Evolutionary conservation across 2,329 filamentous ascomycete genomes (phyloP), one percentile per base, ranked within the genome.

Genomic region (Paraconiothyrium brasiliense): DNA sequence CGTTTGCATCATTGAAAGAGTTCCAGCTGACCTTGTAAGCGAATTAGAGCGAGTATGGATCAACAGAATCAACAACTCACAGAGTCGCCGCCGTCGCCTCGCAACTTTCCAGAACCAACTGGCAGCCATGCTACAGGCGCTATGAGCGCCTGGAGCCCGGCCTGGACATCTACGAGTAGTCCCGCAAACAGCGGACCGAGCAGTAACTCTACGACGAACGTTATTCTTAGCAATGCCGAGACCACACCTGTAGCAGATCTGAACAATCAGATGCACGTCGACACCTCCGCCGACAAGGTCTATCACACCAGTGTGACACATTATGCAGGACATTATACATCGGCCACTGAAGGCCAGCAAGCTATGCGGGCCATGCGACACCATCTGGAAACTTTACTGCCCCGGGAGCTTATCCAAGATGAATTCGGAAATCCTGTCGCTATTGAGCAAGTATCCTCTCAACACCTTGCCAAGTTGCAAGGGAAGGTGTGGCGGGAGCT

Each of bases 401-500:
- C 62, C 3, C 14, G 24, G 2, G 24, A 54, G 11, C 54, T 64
- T 24, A 57, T 64, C 7, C 51, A 44, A 13, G 56, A 64, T 49
- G 59, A 59, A 14, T 50, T 59, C 34, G 62, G 62, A 5, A 35
- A 44, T 14, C 3, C 34, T 1, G 30, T 39, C 2, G 16, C 44
- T 6, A 22, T 61, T 2, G 32, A 47, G 24, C n/a, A 51, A 14
- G 34, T 64, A 13, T 34, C 47, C 16, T 54, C 39, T 1, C 32
- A 32, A 5, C 32, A 57, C 13, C 59, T 64, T 20, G 49, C 54
- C 4, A 52, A 52, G 14, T 58, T 60, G 10, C 62, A 65, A 56
- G 59, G 59, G 1, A 60, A 44, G 22, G 10, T 60, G 2, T 65
- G 62, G 62, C 52, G 37, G 2, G 59, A 62, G 27, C 27, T 55